Conservation (phyloP, 345 rosid genomes). For the Kernera saxatilis region DNA sequence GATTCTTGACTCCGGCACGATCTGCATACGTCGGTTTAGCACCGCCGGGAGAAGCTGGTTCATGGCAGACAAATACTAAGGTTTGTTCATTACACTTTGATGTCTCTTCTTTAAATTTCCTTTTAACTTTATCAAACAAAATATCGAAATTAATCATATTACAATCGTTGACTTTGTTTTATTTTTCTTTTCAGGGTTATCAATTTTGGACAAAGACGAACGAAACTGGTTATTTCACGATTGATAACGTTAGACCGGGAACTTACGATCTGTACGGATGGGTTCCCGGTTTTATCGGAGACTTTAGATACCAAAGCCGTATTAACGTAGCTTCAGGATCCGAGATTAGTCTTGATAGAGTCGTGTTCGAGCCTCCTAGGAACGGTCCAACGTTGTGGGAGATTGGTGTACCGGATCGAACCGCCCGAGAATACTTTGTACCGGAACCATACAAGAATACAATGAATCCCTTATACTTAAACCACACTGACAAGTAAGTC, state of each 20-base stretch:
- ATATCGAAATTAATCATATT: too few species aligned
- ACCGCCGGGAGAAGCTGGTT: slow-evolving; percentile 62
- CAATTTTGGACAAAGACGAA: slow-evolving; percentile 75
- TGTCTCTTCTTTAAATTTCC: background rate
- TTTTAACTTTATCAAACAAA: background rate
- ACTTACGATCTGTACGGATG: slow-evolving; percentile 64
- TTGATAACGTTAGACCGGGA: slow-evolving; percentile 57
- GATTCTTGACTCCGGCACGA: slow-evolving; percentile 31
- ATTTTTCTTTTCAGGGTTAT: slow-evolving; percentile 50
- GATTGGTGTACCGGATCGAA: slow-evolving; percentile 75
- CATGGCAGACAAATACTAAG: slow-evolving; percentile 83
- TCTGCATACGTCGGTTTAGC: slow-evolving; percentile 86
- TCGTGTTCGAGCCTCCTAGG: slow-evolving; percentile 65
- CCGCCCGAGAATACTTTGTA: slow-evolving; percentile 62
- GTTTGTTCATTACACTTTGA: slow-evolving; percentile 27
- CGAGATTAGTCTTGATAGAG: slow-evolving; percentile 33
- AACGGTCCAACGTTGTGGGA: slow-evolving; percentile 84
- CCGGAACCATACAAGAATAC: slow-evolving; percentile 57
- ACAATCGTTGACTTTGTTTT: background rate
- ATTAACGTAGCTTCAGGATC: slow-evolving; percentile 47
- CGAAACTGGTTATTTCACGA: slow-evolving; percentile 48
- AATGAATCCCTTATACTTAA: slow-evolving; percentile 38
- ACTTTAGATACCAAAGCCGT: slow-evolving; percentile 33
- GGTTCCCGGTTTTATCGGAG: slow-evolving; percentile 74
- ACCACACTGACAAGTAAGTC: slow-evolving; percentile 31